Evolutionary conservation across 2,329 filamentous ascomycete species (phyloP), one percentile per base, ranked within the genome.

Genomic region (Stenocarpella maydis): DNA sequence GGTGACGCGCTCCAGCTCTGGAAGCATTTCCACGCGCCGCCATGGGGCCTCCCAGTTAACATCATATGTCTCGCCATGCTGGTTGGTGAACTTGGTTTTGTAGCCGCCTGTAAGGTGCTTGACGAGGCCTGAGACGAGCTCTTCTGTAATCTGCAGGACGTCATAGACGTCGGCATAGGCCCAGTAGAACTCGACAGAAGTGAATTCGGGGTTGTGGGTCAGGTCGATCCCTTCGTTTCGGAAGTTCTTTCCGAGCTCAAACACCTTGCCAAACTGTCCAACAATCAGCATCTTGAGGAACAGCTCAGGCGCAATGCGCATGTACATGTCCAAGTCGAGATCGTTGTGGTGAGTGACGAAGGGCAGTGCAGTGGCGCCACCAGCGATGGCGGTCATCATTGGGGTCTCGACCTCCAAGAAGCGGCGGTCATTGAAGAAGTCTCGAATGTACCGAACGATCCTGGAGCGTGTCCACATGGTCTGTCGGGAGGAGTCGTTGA

Each of bases 131-230:
- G 93, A 95, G 55, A 99, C 92, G 37, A 99, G 91, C 78, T 98
- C 95, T 81, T 99, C 96, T 1, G 96, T 98, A 77, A 94, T 87
- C 71, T 92, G 84, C 91, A 97, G 94, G 70, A 98, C 85, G 78
- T 98, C 96, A 80, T 97, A 92, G 74, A 97, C 89, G 81, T 97
- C 94, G 68, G 92, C 92, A 74, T 94, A 98, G 4, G 96, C 95
- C 88, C 92, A 91, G 83, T 99, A 99, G 83, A 98, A 98, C 81
- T 99, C 96, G 80, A 94, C 93, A 31, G 94, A 97, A 52, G 96
- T 99, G 85, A 99, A 99, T 80, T 99, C 96, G 47, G 93, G 96
- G 85, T 98, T 99, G 86, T 99, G 96, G 9, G 96, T 99, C 63
- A 96, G 85, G 79, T 97, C 94, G 73, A 94, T 91, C 70, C 92